Base-by-base conservation (phyloP, 306 rosid genomes). In the Hylodesmum podocarpum region DNA sequence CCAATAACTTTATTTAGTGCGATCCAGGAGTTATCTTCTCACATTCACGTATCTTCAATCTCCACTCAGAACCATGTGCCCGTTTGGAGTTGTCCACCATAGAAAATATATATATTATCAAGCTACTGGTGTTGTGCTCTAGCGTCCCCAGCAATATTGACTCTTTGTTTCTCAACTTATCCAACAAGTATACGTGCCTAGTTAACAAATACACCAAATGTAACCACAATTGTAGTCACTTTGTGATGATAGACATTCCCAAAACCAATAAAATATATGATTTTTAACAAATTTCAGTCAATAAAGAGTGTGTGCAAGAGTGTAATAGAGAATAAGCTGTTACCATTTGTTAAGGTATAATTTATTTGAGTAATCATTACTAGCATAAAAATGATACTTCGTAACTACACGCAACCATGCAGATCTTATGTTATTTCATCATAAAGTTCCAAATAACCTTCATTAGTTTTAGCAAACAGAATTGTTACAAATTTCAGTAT, bases 1-100 rank as follows among this genome's bases (percentile, higher is more conserved):
- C 55, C 44, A 34, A 41, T 36, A 25, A 5, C 73, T 66, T 68
- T 72, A 14, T 66, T 58, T 5, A 78, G 83, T 83, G 86, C 80
- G 83, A 61, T 83, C 80, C 73, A 83, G 78, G 67, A 73, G 22
- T 40, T 49, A 73, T 73, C 44, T 46, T 12, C 67, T 72, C 62
- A 77, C 19, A 16, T 31, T 24, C 74, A 51, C 7, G 51, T 64
- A n/a, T 63, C 74, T 53, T 19, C 55, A 14, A 54, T 72, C 59
- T 78, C 86, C 86, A 78, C 77, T 78, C 54, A 43, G 5, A 33
- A 69, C 9, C 44, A 66, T 74, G 65, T 36, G 67, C 69, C 50
- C n/a, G n/a, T 67, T 28, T 27, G 44, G 21, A 64, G 40, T 31
- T 27, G 8, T 51, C 71, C 69, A 46, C 44, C 51, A 18, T 1